Percentiles rank a stretch among this genome's conserved stretches.
Evolutionary conservation across 768 basidiomycete species (phyloP).

Genomic region (Saitozyma podzolica): DNA sequence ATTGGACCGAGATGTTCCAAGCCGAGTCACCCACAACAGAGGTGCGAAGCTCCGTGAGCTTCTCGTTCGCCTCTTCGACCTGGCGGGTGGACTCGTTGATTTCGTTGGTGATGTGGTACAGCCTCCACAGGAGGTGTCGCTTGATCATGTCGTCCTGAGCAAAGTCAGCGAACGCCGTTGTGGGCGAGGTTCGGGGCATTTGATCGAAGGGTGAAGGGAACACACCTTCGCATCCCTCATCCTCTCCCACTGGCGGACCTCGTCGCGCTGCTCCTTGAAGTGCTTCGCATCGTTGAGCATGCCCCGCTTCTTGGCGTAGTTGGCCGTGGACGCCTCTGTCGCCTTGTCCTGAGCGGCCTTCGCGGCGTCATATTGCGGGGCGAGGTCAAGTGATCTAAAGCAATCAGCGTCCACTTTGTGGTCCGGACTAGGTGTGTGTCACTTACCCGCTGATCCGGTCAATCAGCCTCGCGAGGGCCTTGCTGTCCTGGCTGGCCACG

Average conservation of each 20-base stretch:
- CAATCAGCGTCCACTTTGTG: constrained; percentile 2
- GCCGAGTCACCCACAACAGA: constrained; percentile 58
- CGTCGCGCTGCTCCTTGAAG: constrained; percentile 93
- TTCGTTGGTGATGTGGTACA: constrained; percentile 83
- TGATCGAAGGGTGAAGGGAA: constrained; percentile 6
- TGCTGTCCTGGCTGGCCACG: constrained; percentile 89
- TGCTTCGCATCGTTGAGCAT: constrained; percentile 94
- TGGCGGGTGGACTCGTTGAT: constrained; percentile 70
- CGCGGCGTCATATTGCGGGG: constrained; percentile 82
- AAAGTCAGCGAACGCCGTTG: neutral
- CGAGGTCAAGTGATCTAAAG: constrained; percentile 74
- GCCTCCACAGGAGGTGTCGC: constrained; percentile 77
- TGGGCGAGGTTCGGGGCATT: neutral
- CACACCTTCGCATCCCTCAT: constrained; percentile 72
- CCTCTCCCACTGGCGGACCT: constrained; percentile 82
- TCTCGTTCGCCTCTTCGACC: constrained; percentile 72
- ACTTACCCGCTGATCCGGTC: constrained; percentile 85
- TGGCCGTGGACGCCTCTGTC: constrained; percentile 90
- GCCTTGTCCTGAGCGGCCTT: constrained; percentile 84
- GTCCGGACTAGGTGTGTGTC: neutral
- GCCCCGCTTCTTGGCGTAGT: constrained; percentile 89
- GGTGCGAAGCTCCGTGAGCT: constrained; percentile 66
- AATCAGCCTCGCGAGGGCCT: constrained; percentile 82
- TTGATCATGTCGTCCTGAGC: constrained; percentile 80
- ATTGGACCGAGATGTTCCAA: neutral